Percentiles rank a stretch among this genome's conserved stretches.
Evolutionary conservation across 2,329 filamentous ascomycete genomes (phyloP).

Genomic region (Neofusicoccum umdonicola): DNA sequence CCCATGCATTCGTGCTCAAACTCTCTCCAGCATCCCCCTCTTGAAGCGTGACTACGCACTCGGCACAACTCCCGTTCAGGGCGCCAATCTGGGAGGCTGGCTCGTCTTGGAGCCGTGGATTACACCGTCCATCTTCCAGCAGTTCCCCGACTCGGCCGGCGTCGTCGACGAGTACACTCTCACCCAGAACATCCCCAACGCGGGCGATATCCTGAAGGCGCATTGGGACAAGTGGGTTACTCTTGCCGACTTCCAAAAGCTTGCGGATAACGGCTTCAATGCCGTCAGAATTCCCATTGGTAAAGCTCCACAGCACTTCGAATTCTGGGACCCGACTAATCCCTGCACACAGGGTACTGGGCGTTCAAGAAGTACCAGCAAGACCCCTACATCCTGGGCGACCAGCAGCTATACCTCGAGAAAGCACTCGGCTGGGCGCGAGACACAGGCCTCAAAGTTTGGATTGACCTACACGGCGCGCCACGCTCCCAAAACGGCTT

Average conservation of each 20-base stretch:
- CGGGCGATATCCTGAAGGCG: slow-evolving; percentile 39
- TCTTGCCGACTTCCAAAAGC: slow-evolving; percentile 55
- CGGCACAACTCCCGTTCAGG: slow-evolving; percentile 34
- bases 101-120: slow-evolving; percentile 55
- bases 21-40: neutral
- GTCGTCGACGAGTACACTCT: slow-evolving; percentile 55
- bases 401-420: slow-evolving; percentile 51
- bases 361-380: slow-evolving; percentile 52
- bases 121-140: slow-evolving; percentile 56
- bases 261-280: slow-evolving; percentile 57
- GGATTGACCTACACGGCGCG: slow-evolving; percentile 58
- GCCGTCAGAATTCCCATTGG: slow-evolving; percentile 57
- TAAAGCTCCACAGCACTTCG: neutral
- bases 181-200: slow-evolving; percentile 48
- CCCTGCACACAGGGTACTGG: slow-evolving; percentile 48
- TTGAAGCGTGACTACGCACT: slow-evolving; percentile 10
- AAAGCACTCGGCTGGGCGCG: slow-evolving; percentile 57
- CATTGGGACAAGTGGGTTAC: slow-evolving; percentile 54
- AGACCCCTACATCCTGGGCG: slow-evolving; percentile 53
- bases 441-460: slow-evolving; percentile 51
- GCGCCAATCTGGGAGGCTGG: slow-evolving; percentile 53
- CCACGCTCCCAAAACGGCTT: slow-evolving; percentile 58
- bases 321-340: neutral
- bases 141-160: slow-evolving; percentile 23
- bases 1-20: neutral